Base-by-base conservation (phyloP, 2,329 filamentous ascomycete genomes). In the Beauveria brongniartii region DNA sequence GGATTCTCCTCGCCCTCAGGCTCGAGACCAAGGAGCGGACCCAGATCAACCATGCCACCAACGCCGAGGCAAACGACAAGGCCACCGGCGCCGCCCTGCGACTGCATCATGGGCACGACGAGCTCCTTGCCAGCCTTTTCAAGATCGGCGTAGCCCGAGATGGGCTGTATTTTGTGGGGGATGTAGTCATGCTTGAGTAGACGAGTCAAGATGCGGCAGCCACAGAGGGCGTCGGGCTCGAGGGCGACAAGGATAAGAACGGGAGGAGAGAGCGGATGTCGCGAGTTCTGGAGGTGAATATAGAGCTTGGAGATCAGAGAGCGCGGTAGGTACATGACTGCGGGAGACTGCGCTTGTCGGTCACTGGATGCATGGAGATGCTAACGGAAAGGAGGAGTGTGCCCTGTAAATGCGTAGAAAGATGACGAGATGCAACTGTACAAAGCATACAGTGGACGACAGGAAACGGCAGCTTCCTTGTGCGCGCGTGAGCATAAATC, bases 181-280 rank as follows among this genome's bases (percentile, higher is more conserved):
- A 99, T 96, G 72, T 96, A 97, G 79, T 99, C 94, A 80, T 93
- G 89, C 76, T 96, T 97, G 63, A 99, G 81, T n/a, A 99, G 82
- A 55, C 89, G 84, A 3, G 93, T 96, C 53, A 99, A 85, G 63
- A 99, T 97, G 64, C 92, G 91, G 73, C 92, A 96, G 64, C 92
- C 94, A 75, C 93, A 97, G 64, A 99, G 85, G 65, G 94, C 90
- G 77, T 99, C 94, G 60, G 94, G 92, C 71, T 97, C 93, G 74
- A 97, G 89, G 41, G 93, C 90, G 65, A 92, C 92, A 61, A 99
- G 89, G 65, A 99, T 85, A 28, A 97, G 82, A 59, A 97, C 91
- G 0, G 92, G 92, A 44, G 93, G 90, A 20, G 92, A 94, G 56
- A 93, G 85, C n/a, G 92, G 89, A 71, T 97, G 91, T 66, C 92